Evolutionary conservation across 805 yeast genomes (phyloP).

Genomic region (Metschnikowia matae): DNA sequence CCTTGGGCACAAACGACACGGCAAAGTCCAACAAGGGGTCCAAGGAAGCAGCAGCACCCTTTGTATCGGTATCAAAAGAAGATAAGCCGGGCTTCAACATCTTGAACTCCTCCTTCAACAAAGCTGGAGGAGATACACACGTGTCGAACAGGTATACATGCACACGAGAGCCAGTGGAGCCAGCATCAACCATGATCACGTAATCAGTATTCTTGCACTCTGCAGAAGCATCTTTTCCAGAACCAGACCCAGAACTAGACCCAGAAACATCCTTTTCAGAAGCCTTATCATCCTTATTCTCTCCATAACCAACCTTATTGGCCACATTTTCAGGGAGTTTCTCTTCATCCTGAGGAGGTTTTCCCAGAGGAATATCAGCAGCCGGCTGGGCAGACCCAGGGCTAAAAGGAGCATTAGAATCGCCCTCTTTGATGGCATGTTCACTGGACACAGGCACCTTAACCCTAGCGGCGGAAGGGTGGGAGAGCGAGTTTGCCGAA

Average conservation of each 20-base stretch:
- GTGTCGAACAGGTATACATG: constrained; percentile 91
- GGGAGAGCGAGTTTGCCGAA: constrained; percentile 36
- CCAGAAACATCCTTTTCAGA: background rate
- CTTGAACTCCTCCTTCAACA: constrained; percentile 75
- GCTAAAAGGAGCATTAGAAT: background rate
- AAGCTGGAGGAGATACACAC: constrained; percentile 77
- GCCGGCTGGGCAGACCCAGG: background rate
- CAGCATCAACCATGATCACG: constrained; percentile 96
- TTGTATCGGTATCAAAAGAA: constrained; percentile 71
- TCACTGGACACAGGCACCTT: constrained; percentile 15
- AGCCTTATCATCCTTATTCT: background rate
- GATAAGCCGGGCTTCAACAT: constrained; percentile 93
- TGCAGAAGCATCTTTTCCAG: background rate
- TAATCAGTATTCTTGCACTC: constrained; percentile 48
- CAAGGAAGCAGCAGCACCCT: constrained; percentile 84
- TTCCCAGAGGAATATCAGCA: background rate
- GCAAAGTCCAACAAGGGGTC: constrained; percentile 81
- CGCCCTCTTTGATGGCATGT: constrained; percentile 12
- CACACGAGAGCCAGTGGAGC: constrained; percentile 94
- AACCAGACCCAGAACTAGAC: background rate
- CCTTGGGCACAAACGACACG: constrained; percentile 68
- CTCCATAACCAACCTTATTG: background rate
- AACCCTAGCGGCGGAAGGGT: constrained; percentile 27
- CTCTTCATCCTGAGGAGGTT: background rate
- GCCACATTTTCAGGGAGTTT: background rate